These are phyloP conservation scores for Penicillium crystallinum DNA, from an alignment of 495 filamentous ascomycete species.

Conservation along the genomic window DNA sequence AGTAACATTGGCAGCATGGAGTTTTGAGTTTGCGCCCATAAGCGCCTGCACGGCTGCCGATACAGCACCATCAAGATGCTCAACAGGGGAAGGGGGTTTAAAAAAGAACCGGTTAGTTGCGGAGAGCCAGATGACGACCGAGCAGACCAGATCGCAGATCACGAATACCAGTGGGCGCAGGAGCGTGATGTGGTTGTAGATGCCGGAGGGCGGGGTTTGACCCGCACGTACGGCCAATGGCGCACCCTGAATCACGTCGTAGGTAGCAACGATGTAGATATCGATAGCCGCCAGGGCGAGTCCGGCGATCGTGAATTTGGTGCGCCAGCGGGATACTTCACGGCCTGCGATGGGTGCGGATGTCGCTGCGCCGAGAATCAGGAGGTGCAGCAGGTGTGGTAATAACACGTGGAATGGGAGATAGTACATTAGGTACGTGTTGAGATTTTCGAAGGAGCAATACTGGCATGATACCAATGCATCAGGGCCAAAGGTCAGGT, in stretches of 20 bases:
- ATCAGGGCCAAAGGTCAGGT: conserved; percentile 74
- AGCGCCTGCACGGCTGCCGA: conserved; percentile 36
- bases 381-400: conserved; percentile 74
- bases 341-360: conserved; percentile 48
- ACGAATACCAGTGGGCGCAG: conserved; percentile 56
- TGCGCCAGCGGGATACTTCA: conserved; percentile 64
- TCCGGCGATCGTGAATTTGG: conserved; percentile 57
- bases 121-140: conserved; percentile 61
- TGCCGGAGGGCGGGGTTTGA: conserved; percentile 35
- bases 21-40: conserved; percentile 43
- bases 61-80: conserved; percentile 39
- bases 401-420: conserved; percentile 61
- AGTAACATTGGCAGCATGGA: conserved; percentile 50
- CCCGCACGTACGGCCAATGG: conserved; percentile 33
- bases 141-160: conserved; percentile 55
- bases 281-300: conserved; percentile 59
- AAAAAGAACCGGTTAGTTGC: conserved; percentile 69
- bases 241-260: conserved; percentile 55
- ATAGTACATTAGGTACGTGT: conserved; percentile 74
- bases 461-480: conserved; percentile 70
- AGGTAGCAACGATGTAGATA: conserved; percentile 53
- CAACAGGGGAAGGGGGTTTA: conserved; percentile 43
- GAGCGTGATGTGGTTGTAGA: conserved; percentile 62
- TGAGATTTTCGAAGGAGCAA: conserved; percentile 68
- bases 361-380: conserved; percentile 60